Evolutionary conservation across 116 monocot species (phyloP).

Genomic region (Posidonia oceanica): DNA sequence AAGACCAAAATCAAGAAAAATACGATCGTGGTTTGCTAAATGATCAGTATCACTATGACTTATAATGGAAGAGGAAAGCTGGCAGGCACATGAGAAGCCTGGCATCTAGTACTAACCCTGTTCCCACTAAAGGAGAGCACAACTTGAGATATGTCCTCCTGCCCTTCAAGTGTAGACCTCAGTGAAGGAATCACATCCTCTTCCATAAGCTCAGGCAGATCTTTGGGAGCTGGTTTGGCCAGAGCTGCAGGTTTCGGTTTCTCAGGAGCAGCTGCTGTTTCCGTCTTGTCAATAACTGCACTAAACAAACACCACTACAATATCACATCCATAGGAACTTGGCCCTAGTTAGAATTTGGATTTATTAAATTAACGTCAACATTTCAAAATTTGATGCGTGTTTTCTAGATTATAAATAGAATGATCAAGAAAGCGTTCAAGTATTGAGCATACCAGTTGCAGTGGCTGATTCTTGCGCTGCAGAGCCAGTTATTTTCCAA

Average conservation of each 20-base stretch:
- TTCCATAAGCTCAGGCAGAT: constrained; percentile 56
- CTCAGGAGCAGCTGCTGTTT: constrained; percentile 8
- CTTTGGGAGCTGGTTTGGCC: constrained; percentile 34
- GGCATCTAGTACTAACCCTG: constrained; percentile 29
- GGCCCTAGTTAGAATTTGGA: too few relatives aligned
- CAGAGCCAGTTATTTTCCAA: background rate
- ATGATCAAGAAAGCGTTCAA: too few relatives aligned
- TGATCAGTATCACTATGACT: background rate
- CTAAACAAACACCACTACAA: background rate
- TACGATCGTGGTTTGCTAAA: too few relatives aligned
- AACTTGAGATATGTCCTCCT: constrained; percentile 47
- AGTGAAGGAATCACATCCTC: constrained; percentile 77
- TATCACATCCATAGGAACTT: too few relatives aligned
- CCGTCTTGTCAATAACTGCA: constrained; percentile 23
- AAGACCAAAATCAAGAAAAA: too few relatives aligned
- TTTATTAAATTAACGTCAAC: too few relatives aligned
- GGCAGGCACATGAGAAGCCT: background rate
- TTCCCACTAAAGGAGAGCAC: constrained; percentile 65
- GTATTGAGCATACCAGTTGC: background rate
- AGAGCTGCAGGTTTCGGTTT: constrained; percentile 20
- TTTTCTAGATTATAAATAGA: too few relatives aligned
- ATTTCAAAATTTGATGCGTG: too few relatives aligned
- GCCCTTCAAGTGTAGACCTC: constrained; percentile 43
- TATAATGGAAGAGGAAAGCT: background rate
- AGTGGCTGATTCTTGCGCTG: background rate